A percentile compares a stretch with the other conserved stretches of the same genome.
Evolutionary conservation across 768 basidiomycete species (phyloP).

Genomic region (Lactarius hatsudake): DNA sequence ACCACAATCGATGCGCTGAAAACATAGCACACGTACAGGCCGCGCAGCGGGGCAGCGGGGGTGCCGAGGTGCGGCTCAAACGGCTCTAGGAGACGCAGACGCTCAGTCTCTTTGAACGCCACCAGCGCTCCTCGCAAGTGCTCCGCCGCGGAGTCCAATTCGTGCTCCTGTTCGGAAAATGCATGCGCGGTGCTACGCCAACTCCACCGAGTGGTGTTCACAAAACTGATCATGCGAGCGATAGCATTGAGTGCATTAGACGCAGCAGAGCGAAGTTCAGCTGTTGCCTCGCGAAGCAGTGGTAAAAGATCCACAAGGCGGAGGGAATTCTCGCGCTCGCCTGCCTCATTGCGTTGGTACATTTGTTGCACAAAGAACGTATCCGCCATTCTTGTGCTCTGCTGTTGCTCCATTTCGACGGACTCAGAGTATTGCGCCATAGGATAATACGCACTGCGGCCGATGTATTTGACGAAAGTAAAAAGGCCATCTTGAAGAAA

Average conservation of each 20-base stretch:
- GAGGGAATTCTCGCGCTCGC: slow-evolving; percentile 34
- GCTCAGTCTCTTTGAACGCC: slow-evolving; percentile 36
- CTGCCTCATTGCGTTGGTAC: slow-evolving; percentile 29
- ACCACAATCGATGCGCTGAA: slow-evolving; percentile 46
- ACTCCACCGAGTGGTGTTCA: slow-evolving; percentile 39
- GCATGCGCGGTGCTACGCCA: slow-evolving; percentile 24
- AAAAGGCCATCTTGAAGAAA: slow-evolving; percentile 36
- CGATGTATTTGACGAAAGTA: slow-evolving; percentile 34
- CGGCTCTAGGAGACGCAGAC: slow-evolving; percentile 42
- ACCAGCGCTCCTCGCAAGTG: slow-evolving; percentile 32
- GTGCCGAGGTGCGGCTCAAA: slow-evolving; percentile 40
- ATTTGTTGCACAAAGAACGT: slow-evolving; percentile 39
- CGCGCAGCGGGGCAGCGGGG: slow-evolving; percentile 34
- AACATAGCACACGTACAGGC: slow-evolving; percentile 51
- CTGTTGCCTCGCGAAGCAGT: slow-evolving; percentile 36
- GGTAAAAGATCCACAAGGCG: slow-evolving; percentile 39
- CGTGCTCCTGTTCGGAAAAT: slow-evolving; percentile 25
- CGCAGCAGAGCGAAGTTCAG: slow-evolving; percentile 36
- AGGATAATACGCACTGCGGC: slow-evolving; percentile 21
- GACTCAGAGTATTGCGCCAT: slow-evolving; percentile 12
- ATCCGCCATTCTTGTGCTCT: slow-evolving; percentile 32
- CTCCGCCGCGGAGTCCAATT: slow-evolving; percentile 33
- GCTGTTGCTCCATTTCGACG: slow-evolving; percentile 12
- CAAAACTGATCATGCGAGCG: slow-evolving; percentile 30
- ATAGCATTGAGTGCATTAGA: slow-evolving; percentile 32